phyloP scores from a whole-genome alignment of 2,329 filamentous ascomycete genomes.

The Venturia aucupariae region DNA sequence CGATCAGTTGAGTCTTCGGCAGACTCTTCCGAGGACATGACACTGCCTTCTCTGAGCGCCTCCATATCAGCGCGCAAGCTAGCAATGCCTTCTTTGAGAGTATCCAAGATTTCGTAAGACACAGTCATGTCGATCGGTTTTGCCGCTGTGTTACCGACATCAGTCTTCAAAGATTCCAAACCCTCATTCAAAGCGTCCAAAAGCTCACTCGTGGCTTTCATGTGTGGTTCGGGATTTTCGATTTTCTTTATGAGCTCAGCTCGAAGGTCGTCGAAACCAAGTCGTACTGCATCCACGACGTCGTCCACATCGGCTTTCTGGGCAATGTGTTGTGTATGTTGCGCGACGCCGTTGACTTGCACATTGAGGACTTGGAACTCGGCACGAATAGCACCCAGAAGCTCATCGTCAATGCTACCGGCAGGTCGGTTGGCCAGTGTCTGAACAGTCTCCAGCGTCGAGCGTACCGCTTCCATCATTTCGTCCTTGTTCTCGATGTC shows the following conservation, averaged over 20 bases:
- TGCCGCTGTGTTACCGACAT: slow-evolving; percentile 53
- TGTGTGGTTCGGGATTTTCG: slow-evolving; percentile 43
- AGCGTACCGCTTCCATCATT: slow-evolving; percentile 30
- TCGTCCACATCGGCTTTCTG: slow-evolving; percentile 36
- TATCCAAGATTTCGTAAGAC: slow-evolving; percentile 83
- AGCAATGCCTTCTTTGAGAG: slow-evolving; percentile 72
- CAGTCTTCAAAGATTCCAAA: slow-evolving; percentile 63
- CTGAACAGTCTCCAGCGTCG: slow-evolving; percentile 31
- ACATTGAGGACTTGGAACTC: slow-evolving; percentile 38
- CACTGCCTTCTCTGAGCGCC: slow-evolving; percentile 53
- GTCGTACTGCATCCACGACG: slow-evolving; percentile 38
- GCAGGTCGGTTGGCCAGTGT: slow-evolving; percentile 19
- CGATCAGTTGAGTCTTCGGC: slow-evolving; percentile 27
- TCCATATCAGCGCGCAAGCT: slow-evolving; percentile 71
- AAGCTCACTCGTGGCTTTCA: slow-evolving; percentile 47
- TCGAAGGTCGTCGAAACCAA: slow-evolving; percentile 41
- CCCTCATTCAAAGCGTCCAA: slow-evolving; percentile 58
- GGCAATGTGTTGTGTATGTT: slow-evolving; percentile 14
- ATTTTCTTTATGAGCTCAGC: slow-evolving; percentile 44
- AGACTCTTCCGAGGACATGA: not conserved
- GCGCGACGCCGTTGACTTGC: slow-evolving; percentile 1
- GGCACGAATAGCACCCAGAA: slow-evolving; percentile 42
- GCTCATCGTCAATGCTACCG: slow-evolving; percentile 38
- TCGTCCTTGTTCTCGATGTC: slow-evolving; percentile 30
- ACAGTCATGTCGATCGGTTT: slow-evolving; percentile 75